Evolutionary conservation across 257 asterid species (phyloP).

Genomic region (Verbascum thapsus): DNA sequence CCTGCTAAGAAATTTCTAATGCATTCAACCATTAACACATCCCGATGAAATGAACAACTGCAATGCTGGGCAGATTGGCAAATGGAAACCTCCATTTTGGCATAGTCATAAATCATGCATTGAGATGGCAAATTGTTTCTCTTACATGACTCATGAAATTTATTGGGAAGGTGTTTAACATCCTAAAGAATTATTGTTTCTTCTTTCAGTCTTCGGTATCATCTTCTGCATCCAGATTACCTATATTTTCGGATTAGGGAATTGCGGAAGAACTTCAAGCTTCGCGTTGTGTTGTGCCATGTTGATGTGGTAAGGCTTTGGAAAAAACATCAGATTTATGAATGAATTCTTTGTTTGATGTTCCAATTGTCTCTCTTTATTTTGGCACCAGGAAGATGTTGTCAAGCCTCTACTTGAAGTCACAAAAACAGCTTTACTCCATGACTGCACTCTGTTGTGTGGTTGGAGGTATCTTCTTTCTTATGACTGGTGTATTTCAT

Average conservation of each 20-base stretch:
- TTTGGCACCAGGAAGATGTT: constrained; percentile 83
- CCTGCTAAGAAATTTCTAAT: not conserved
- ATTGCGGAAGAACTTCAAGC: constrained; percentile 86
- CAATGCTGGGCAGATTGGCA: constrained; percentile 11
- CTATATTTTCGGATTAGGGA: constrained; percentile 92
- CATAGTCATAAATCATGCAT: not conserved
- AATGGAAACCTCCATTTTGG: not conserved
- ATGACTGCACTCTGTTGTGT: constrained; percentile 95
- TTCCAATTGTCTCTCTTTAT: constrained; percentile 26
- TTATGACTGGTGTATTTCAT: constrained; percentile 8
- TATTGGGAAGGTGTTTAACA: constrained; percentile 14
- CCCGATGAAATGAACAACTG: not conserved
- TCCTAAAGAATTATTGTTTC: constrained; percentile 24
- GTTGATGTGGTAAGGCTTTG: constrained; percentile 81
- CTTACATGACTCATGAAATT: not conserved
- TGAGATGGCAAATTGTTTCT: not conserved
- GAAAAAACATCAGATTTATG: constrained; percentile 17
- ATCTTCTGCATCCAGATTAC: constrained; percentile 97
- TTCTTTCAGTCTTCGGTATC: constrained; percentile 83
- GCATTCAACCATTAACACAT: constrained; percentile 1
- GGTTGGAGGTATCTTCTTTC: constrained; percentile 74
- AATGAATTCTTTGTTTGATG: constrained; percentile 17
- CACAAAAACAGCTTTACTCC: constrained; percentile 92
- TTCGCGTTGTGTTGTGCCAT: constrained; percentile 89
- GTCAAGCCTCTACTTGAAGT: constrained; percentile 92